Evolutionary conservation across 2,329 filamentous ascomycete species (phyloP), one percentile per base, ranked within the genome.

Genomic region (Aspergillus sp.): DNA sequence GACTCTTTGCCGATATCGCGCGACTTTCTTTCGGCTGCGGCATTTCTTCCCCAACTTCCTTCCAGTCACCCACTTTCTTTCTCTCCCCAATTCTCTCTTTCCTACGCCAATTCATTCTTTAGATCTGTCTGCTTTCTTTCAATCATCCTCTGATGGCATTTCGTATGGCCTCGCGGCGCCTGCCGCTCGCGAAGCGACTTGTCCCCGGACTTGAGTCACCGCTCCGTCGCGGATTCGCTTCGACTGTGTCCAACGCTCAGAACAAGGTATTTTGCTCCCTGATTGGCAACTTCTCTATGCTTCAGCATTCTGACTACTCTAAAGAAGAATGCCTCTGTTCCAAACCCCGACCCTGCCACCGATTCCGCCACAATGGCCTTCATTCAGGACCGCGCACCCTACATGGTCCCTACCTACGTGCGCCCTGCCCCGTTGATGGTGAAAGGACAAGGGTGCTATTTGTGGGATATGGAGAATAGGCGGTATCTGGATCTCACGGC

Each of bases 381-480:
- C 54, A 84, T 96, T 59, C 81, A 84, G 60, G 84, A 89, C 56
- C 86, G 91, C 64, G 81, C 86, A 29, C 88, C 89, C 3, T 97
- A 86, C 75, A 97, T 99, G 93, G 89, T 99, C 23, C 88, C 91
- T 2, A 99, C 94, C 49, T 99, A 99, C 74, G 86, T 91, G 48
- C 89, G 94, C 21, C 93, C 94, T 45, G 82, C 88, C 42, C 91
- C 91, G 2, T 89, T 97, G 67, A 97, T 99, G 72, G 85, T 91
- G 53, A 89, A 87, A 70, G 94, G 92, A 58, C 79, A 91, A 68
- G 94, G 94, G 2, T 91, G 88, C 55, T 92, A 91, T 70, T 73
- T 99, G 57, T 97, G 87, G 84, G 94, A 99, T 70, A 76, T 93
- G 34, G 91, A 97, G 76, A 89, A 94, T 68, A 80, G 89, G 56